Base-by-base conservation (phyloP, 495 filamentous ascomycete genomes). In the Penicillium mononematosum region DNA sequence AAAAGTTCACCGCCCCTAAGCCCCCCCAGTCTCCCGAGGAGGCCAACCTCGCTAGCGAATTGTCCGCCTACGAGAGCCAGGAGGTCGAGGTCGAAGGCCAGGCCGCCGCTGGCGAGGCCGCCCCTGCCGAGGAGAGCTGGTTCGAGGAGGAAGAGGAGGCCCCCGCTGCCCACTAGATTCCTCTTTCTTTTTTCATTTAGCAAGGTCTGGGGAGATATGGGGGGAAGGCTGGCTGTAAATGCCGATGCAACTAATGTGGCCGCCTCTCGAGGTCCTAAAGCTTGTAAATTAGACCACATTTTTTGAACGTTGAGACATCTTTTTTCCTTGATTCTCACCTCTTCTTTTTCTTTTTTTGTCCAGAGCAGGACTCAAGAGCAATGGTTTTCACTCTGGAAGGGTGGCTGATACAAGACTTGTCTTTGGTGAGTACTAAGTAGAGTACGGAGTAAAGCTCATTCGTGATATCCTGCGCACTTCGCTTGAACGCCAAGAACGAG, bases 61-160 rank as follows among this genome's bases (percentile, higher is more conserved):
- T 99, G 70, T 89, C 93, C 79, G 83, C 88, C 60, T 99, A 99
- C 82, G 92, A 98, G 84, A 78, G 75, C 65, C 88, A 92, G 81
- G 82, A 87, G 55, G 92, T 98, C 55, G 94, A 99, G 77, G 85
- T 98, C 63, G 94, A 99, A 81, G 93, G 93, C 56, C 87, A 91
- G 76, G 76, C 79, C 38, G 70, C 72, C 55, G 70, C 69, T 36
- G 89, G 78, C 42, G 82, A 82, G 69, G 75, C 77, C 31, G 74
- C 75, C 31, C 80, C 79, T 45, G 79, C 76, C 54, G 85, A 90
- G 74, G 78, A 86, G 66, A 83, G 85, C 69, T 89, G 85, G 85
- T 88, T 88, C 63, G 86, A 86, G 72, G 86, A 88, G 70, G 82
- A 85, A 38, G 77, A 81, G 67, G 76, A 79, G 68, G 67, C 75